Conservation (phyloP, 2,329 filamentous ascomycete genomes). For the Setomelanomma holmii region DNA sequence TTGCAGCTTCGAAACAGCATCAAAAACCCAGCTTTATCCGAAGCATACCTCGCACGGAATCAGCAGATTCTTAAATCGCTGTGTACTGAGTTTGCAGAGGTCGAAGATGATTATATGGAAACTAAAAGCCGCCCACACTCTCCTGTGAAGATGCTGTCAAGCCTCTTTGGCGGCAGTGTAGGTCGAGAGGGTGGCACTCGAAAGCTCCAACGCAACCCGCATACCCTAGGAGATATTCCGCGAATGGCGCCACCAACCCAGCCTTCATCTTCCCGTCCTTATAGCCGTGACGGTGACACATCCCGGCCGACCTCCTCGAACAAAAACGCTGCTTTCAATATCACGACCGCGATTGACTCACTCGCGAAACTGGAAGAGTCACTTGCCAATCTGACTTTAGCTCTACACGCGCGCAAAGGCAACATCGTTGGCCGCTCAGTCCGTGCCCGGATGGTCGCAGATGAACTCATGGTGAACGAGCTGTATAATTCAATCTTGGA, state of each 20-base stretch:
- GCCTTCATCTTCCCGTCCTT: constrained; percentile 46
- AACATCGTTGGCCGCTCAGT: constrained; percentile 82
- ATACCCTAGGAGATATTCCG: constrained; percentile 45
- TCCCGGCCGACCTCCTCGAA: constrained; percentile 44
- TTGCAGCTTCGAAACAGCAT: constrained; percentile 74
- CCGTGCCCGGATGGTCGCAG: constrained; percentile 71
- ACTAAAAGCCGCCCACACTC: constrained; percentile 78
- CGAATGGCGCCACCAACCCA: constrained; percentile 42
- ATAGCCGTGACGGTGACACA: constrained; percentile 44
- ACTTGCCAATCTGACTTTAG: constrained; percentile 81
- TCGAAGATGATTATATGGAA: constrained; percentile 58
- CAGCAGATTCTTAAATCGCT: constrained; percentile 77
- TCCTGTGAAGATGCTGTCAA: constrained; percentile 89
- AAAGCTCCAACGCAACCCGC: constrained; percentile 43
- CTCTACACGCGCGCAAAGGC: constrained; percentile 83
- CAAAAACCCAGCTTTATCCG: constrained; percentile 68
- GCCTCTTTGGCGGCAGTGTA: constrained; percentile 71
- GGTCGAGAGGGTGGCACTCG: constrained; percentile 49
- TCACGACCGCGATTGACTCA: constrained; percentile 32
- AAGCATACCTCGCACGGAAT: constrained; percentile 77
- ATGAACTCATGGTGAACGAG: constrained; percentile 84
- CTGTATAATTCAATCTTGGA: constrained; percentile 89
- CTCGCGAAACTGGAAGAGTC: constrained; percentile 81
- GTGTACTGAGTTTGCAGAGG: constrained; percentile 66
- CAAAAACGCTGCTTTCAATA: constrained; percentile 41